Evolutionary conservation across 2,329 filamentous ascomycete genomes (phyloP).

Genomic region (Zymoseptoria ardabiliae): DNA sequence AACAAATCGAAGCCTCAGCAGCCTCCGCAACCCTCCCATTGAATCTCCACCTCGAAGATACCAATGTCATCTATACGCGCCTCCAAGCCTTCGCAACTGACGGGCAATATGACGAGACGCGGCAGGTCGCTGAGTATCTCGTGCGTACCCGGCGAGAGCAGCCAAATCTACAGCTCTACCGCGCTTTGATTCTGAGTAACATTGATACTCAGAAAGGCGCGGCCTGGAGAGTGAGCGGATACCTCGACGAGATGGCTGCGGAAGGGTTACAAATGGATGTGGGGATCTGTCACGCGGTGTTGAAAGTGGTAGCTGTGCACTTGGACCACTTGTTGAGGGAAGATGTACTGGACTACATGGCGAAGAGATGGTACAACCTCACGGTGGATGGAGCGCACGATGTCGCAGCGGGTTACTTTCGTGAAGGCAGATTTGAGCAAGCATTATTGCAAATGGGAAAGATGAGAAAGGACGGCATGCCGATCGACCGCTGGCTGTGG

Average conservation of each 20-base stretch:
- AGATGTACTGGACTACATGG: constrained; percentile 66
- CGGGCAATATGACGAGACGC: constrained; percentile 34
- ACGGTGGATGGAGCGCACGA: constrained; percentile 57
- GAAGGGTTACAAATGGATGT: constrained; percentile 57
- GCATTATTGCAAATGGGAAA: constrained; percentile 63
- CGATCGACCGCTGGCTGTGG: constrained; percentile 64
- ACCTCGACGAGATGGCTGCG: constrained; percentile 67
- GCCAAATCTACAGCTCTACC: constrained; percentile 58
- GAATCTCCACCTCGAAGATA: constrained; percentile 12
- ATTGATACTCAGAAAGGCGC: constrained; percentile 57
- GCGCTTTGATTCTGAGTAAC: constrained; percentile 67
- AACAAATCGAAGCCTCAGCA: not conserved
- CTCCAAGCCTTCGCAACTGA: constrained; percentile 38
- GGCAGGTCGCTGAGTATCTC: constrained; percentile 50
- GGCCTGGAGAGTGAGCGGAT: constrained; percentile 51
- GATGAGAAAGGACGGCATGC: constrained; percentile 51
- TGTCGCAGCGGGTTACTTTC: constrained; percentile 65
- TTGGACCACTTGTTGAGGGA: constrained; percentile 74
- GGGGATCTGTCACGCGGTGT: constrained; percentile 61
- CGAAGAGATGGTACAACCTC: constrained; percentile 61
- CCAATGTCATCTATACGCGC: constrained; percentile 40
- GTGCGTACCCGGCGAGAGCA: constrained; percentile 48
- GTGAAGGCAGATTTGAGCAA: constrained; percentile 76
- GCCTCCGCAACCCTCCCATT: not conserved
- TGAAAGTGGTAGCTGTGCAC: constrained; percentile 72